Evolutionary conservation across 306 rosid species (phyloP).

Genomic region (Nissolia schottii): DNA sequence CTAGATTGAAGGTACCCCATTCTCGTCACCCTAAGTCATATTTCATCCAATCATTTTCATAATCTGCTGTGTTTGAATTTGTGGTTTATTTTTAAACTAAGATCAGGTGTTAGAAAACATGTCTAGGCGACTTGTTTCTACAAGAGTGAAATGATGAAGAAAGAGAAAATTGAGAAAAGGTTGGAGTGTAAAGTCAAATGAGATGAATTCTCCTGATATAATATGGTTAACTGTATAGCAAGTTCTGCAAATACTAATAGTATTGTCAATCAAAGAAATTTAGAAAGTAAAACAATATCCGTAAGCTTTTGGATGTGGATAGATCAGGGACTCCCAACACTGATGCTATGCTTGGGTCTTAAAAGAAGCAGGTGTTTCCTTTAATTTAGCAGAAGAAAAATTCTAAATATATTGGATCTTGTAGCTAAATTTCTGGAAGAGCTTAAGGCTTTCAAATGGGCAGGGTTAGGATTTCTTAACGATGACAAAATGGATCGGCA

Average conservation of each 20-base stretch:
- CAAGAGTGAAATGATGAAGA: background rate
- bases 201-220: background rate
- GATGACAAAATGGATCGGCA: background rate
- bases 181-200: background rate
- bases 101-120: background rate
- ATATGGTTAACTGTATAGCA: background rate
- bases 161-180: background rate
- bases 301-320: background rate
- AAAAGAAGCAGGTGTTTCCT: background rate
- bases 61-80: conserved; percentile 4
- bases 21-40: background rate
- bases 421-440: background rate
- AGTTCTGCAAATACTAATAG: background rate
- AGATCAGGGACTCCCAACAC: background rate
- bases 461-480: background rate
- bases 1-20: conserved; percentile 61
- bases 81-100: background rate
- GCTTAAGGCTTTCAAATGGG: background rate
- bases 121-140: background rate
- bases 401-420: background rate
- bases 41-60: background rate
- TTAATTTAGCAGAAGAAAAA: background rate
- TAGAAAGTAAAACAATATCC: background rate
- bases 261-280: background rate
- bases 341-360: background rate